Conservation (phyloP, 495 filamentous ascomycete species). For the Lophiotrema nucula region DNA sequence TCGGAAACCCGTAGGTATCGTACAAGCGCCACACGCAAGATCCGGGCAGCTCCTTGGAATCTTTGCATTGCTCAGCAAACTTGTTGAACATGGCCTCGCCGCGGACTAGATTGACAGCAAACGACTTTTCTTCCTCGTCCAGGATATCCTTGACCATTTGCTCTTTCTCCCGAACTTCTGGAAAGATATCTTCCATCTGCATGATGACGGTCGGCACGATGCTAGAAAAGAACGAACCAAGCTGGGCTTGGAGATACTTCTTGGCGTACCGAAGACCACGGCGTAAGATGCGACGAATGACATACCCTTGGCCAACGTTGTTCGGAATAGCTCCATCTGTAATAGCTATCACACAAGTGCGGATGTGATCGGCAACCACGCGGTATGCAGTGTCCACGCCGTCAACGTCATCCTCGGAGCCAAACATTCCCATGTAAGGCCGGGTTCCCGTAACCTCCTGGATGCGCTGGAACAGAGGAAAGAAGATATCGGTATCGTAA, state of each 20-base stretch:
- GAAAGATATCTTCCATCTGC: slow-evolving; percentile 92
- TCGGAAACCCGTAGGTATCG: slow-evolving; percentile 96
- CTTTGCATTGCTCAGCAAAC: slow-evolving; percentile 71
- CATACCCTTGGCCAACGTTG: slow-evolving; percentile 91
- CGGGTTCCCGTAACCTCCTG: slow-evolving; percentile 78
- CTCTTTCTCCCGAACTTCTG: slow-evolving; percentile 82
- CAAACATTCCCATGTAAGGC: slow-evolving; percentile 84
- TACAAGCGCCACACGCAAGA: slow-evolving; percentile 95
- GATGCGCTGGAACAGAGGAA: slow-evolving; percentile 81
- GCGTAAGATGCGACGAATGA: slow-evolving; percentile 86
- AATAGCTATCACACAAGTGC: slow-evolving; percentile 86
- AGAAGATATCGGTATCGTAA: slow-evolving; percentile 96
- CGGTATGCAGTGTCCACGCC: slow-evolving; percentile 96
- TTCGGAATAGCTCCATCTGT: slow-evolving; percentile 88
- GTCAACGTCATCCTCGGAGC: slow-evolving; percentile 82
- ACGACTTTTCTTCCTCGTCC: slow-evolving; percentile 91
- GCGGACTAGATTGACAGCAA: slow-evolving; percentile 86
- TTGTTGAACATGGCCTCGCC: slow-evolving; percentile 94
- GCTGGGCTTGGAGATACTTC: slow-evolving; percentile 88
- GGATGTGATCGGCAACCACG: slow-evolving; percentile 91
- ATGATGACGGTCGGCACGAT: slow-evolving; percentile 84
- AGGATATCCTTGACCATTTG: slow-evolving; percentile 88
- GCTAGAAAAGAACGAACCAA: slow-evolving; percentile 91
- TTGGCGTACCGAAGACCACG: slow-evolving; percentile 90
- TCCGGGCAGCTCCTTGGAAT: slow-evolving; percentile 74